Conservation (phyloP, 306 rosid genomes). For the Trifolium pratense region DNA sequence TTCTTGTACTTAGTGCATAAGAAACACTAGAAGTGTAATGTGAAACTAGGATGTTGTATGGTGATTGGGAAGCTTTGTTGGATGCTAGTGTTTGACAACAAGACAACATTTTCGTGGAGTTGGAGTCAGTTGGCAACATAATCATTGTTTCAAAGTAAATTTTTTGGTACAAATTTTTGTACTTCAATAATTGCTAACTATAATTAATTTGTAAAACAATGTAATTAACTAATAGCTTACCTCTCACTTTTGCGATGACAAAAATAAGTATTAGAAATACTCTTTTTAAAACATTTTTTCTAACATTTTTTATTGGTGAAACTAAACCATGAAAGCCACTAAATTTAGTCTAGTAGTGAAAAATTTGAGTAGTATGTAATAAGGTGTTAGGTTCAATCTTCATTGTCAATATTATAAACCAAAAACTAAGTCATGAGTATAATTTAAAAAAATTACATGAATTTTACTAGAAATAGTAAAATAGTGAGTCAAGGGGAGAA, state of each 20-base stretch:
- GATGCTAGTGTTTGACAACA: slow-evolving; percentile 2
- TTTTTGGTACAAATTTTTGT: neutral
- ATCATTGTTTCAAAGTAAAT: neutral
- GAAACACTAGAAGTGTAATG: neutral
- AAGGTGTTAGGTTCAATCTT: too few relatives aligned
- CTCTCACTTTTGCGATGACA: neutral
- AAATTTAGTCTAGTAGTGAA: too few relatives aligned
- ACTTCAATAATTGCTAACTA: neutral
- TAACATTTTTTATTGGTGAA: too few relatives aligned
- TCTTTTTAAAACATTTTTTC: too few relatives aligned
- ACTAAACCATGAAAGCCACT: too few relatives aligned
- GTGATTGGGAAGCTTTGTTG: neutral
- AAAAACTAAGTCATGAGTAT: too few relatives aligned
- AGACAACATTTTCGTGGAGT: neutral
- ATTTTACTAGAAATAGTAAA: too few relatives aligned
- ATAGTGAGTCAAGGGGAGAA: too few relatives aligned
- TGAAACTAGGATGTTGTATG: neutral
- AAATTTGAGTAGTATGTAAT: too few relatives aligned
- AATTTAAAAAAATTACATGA: too few relatives aligned
- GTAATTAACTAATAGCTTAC: neutral
- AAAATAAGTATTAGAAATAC: neutral
- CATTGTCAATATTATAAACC: too few relatives aligned
- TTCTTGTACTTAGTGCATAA: neutral
- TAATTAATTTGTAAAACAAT: neutral
- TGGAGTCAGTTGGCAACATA: neutral